Evolutionary conservation across 2,329 filamentous ascomycete genomes (phyloP).

Genomic region (Chrysoporthe cubensis): DNA sequence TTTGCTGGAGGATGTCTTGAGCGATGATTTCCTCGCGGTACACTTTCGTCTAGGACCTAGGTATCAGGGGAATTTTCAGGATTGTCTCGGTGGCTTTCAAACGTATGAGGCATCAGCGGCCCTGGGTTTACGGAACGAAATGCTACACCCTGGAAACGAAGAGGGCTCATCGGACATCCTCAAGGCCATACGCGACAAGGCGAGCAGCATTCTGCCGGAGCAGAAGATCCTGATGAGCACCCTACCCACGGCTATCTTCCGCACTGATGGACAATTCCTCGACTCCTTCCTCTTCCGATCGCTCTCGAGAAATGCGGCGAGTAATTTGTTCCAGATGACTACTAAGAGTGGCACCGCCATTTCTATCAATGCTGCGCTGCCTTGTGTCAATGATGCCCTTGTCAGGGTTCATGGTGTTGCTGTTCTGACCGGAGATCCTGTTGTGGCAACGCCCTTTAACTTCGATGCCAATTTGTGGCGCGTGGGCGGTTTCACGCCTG

Average conservation of each 20-base stretch:
- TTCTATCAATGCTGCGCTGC: conserved; percentile 85
- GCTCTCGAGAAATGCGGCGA: conserved; percentile 72
- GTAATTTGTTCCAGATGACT: conserved; percentile 69
- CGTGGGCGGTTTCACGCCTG: conserved; percentile 84
- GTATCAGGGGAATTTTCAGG: conserved; percentile 96
- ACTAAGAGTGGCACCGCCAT: conserved; percentile 76
- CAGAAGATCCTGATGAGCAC: conserved; percentile 81
- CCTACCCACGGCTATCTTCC: conserved; percentile 77
- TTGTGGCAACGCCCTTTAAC: conserved; percentile 79
- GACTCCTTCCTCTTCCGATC: conserved; percentile 77
- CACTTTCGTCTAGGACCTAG: conserved; percentile 87
- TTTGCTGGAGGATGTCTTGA: conserved; percentile 83
- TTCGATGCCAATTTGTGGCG: conserved; percentile 93
- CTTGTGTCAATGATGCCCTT: conserved; percentile 87
- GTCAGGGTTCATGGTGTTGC: conserved; percentile 79
- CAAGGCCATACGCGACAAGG: conserved; percentile 83
- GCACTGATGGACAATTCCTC: conserved; percentile 78
- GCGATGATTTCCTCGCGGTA: conserved; percentile 89
- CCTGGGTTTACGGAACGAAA: conserved; percentile 88
- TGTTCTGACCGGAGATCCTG: conserved; percentile 79
- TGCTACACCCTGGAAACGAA: conserved; percentile 85
- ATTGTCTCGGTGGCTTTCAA: conserved; percentile 92
- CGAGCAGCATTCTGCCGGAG: conserved; percentile 80
- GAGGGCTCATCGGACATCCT: conserved; percentile 93
- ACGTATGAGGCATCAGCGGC: conserved; percentile 94